Evolutionary conservation across 371 early-diverging fungal genomes (phyloP).

Genomic region (Mortierella sp.): DNA sequence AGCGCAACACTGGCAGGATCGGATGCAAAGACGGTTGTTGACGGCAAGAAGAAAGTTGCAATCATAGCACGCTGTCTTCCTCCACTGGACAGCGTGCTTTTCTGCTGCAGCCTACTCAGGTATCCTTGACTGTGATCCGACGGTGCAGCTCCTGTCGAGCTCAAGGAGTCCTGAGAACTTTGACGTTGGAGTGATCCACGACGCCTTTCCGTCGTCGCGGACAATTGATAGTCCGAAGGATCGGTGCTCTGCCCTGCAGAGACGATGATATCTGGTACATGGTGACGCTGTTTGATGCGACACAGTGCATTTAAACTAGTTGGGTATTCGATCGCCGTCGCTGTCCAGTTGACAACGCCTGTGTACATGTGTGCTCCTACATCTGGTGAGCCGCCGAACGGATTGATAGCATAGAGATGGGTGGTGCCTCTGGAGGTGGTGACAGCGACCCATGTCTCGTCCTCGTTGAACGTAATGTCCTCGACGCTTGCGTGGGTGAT

Average conservation of each 20-base stretch:
- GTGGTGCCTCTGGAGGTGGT: slow-evolving; percentile 85
- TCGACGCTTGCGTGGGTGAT: slow-evolving; percentile 83
- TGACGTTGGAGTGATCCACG: slow-evolving; percentile 28
- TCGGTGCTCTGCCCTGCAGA: slow-evolving; percentile 19
- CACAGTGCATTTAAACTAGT: slow-evolving; percentile 57
- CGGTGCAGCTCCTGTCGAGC: slow-evolving; percentile 28
- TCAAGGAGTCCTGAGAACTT: slow-evolving; percentile 41
- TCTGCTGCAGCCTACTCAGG: slow-evolving; percentile 22
- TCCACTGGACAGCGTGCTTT: neutral
- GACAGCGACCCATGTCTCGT: slow-evolving; percentile 83
- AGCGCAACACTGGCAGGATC: slow-evolving; percentile 22
- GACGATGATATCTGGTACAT: slow-evolving; percentile 45
- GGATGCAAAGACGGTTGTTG: slow-evolving; percentile 48
- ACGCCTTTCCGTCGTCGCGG: slow-evolving; percentile 17
- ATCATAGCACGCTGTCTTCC: slow-evolving; percentile 44
- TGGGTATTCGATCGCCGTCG: slow-evolving; percentile 50
- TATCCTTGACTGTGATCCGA: slow-evolving; percentile 37
- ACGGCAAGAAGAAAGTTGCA: slow-evolving; percentile 45
- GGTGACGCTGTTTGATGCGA: slow-evolving; percentile 65
- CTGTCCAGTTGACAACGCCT: slow-evolving; percentile 53
- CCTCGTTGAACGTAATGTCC: slow-evolving; percentile 75
- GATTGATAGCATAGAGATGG: slow-evolving; percentile 79
- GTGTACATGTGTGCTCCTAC: slow-evolving; percentile 68
- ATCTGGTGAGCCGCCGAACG: slow-evolving; percentile 75
- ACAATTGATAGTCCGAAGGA: neutral